Evolutionary conservation across 352 stramenopile genomes (phyloP), one percentile per base, ranked within the genome.

Genomic region (Phytophthora hibernalis): DNA sequence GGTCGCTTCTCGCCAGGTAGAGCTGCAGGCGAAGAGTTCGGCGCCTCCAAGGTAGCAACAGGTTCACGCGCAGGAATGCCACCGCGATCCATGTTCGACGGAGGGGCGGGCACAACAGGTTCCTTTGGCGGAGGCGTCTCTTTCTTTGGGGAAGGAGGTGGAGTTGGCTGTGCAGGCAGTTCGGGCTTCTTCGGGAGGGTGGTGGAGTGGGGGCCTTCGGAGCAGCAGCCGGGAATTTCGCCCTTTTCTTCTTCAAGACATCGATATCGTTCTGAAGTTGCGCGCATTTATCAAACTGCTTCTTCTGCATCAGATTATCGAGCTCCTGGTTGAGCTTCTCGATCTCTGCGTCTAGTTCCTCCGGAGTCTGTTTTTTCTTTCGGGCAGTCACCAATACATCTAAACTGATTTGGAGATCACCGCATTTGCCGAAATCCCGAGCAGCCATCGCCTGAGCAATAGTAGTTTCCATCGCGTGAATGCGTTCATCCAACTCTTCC

Each of bases 231-330:
- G 56, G 72, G 57, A 92, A 91, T 62, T 85, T 85, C 0, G 82
- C 81, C 11, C 86, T 55, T 12, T 82, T 82, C 53, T 84, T 88
- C 61, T 96, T 95, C 35, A 95, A 49, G 16, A 79, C 72, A 38
- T 95, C 86, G 42, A 97, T 93, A 30, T 96, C 80, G 22, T 83
- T 91, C 30, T 97, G 89, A 37, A 97, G 75, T n/a, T 91, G 70
- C 0, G 85, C 80, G 47, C 88, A 97, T 60, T 96, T 96, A 47
- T 92, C 85, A 43, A 96, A 96, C 55, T 92, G 68, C 55, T 97
- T 97, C 22, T 80, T 77, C 50, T 90, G 74, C 87, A 97, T 93
- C 38, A 89, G 53, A 2, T 56, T 61, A 16, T 77, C 76, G 12
- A 96, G 80, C 45, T 93, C 82, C 11, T 61, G 54, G 22, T 95